Conservation (phyloP, 2,329 filamentous ascomycete genomes). For the Dothiorella sarmentorum region DNA sequence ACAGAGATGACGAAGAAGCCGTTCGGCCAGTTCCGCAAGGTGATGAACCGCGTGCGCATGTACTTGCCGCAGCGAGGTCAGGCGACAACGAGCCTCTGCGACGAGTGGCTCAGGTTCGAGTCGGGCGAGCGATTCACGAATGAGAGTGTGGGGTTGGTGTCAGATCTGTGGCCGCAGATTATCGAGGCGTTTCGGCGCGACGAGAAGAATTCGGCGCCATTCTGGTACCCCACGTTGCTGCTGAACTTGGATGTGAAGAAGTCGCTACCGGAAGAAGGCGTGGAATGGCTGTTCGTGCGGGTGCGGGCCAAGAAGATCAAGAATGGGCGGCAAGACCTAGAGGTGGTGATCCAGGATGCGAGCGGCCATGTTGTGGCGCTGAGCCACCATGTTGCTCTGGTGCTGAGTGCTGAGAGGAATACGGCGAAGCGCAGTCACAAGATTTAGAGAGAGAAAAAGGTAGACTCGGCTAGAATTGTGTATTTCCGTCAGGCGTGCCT, state of each 20-base stretch:
- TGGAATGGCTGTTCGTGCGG: slow-evolving; percentile 68
- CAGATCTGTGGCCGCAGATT: slow-evolving; percentile 67
- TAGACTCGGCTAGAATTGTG: neutral
- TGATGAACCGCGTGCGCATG: slow-evolving; percentile 49
- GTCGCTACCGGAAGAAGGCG: slow-evolving; percentile 61
- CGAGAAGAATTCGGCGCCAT: slow-evolving; percentile 36
- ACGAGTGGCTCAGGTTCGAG: slow-evolving; percentile 65
- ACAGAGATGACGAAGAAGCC: slow-evolving; percentile 42
- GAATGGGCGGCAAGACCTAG: slow-evolving; percentile 71
- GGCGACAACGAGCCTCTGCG: slow-evolving; percentile 42
- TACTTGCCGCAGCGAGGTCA: slow-evolving; percentile 51
- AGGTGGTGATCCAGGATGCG: slow-evolving; percentile 65
- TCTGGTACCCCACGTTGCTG: slow-evolving; percentile 74
- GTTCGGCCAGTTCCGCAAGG: slow-evolving; percentile 47
- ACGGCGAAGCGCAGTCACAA: slow-evolving; percentile 43
- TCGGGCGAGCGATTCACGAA: slow-evolving; percentile 63
- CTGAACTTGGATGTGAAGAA: slow-evolving; percentile 78
- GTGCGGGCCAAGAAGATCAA: slow-evolving; percentile 63
- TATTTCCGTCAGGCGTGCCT: no score
- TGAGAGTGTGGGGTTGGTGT: slow-evolving; percentile 60
- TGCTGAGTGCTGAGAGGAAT: slow-evolving; percentile 63
- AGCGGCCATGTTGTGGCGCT: slow-evolving; percentile 63
- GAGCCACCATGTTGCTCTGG: slow-evolving; percentile 64
- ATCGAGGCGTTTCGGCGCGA: slow-evolving; percentile 48
- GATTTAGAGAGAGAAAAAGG: neutral